Conservation (phyloP, 495 filamentous ascomycete genomes). For the Hypoxylon perforatum region DNA sequence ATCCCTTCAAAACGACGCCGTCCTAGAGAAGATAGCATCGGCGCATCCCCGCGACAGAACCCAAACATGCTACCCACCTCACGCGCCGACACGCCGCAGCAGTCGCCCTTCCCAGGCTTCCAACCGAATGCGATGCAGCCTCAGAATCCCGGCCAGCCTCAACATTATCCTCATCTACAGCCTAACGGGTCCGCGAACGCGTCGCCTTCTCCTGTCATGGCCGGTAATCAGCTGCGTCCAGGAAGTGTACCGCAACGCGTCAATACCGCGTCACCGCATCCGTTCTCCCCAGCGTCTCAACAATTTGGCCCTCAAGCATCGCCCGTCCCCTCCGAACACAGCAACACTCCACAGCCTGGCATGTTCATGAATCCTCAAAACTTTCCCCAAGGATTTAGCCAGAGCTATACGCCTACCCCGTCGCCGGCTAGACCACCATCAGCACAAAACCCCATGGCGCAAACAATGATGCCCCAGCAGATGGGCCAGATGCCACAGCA, state of each 20-base stretch:
- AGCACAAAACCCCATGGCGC: constrained; percentile 57
- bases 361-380: constrained; percentile 69
- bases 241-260: constrained; percentile 79
- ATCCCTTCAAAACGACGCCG: constrained; percentile 89
- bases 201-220: constrained; percentile 86
- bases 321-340: constrained; percentile 80
- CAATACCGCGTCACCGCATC: constrained; percentile 89
- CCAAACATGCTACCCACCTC: constrained; percentile 80
- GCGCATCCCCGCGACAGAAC: constrained; percentile 81
- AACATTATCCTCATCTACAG: constrained; percentile 84
- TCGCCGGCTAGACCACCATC: constrained; percentile 62
- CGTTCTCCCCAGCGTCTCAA: constrained; percentile 84
- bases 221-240: constrained; percentile 73
- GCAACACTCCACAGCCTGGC: constrained; percentile 77
- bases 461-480: constrained; percentile 58
- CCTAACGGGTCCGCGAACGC: constrained; percentile 82
- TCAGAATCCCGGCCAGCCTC: constrained; percentile 69
- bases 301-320: constrained; percentile 81
- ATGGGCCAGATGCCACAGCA: constrained; percentile 56
- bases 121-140: constrained; percentile 66
- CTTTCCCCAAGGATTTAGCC: constrained; percentile 68
- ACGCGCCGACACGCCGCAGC: constrained; percentile 92
- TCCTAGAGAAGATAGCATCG: constrained; percentile 83
- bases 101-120: constrained; percentile 71
- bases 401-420: constrained; percentile 63